A percentile compares a stretch with the other conserved stretches of the same genome.
phyloP scores from a whole-genome alignment of 2,329 filamentous ascomycete species.

The Byssochlamys sp. region DNA sequence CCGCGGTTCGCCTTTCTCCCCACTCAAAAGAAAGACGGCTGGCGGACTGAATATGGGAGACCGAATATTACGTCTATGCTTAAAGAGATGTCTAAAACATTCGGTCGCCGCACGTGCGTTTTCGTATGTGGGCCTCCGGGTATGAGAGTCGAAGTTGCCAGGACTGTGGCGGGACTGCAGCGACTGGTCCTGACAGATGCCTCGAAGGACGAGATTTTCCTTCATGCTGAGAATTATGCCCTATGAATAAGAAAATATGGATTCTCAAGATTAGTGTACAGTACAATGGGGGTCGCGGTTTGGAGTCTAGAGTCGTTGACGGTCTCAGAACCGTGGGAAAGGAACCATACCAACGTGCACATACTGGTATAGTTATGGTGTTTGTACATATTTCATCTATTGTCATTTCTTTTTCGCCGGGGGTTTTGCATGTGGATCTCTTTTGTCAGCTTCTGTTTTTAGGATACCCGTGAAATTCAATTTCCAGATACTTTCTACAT shows the following conservation, averaged over 20 bases:
- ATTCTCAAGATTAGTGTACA: neutral
- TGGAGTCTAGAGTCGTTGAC: neutral
- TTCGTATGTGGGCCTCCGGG: constrained; percentile 84
- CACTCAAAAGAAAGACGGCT: constrained; percentile 54
- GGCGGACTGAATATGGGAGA: constrained; percentile 85
- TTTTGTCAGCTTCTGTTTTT: neutral
- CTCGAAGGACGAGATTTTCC: constrained; percentile 75
- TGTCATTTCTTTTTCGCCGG: no score
- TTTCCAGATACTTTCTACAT: neutral
- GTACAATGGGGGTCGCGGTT: neutral
- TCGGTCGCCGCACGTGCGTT: constrained; percentile 73
- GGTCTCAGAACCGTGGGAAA: neutral
- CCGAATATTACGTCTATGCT: constrained; percentile 83
- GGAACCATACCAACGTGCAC: neutral
- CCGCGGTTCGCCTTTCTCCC: constrained; percentile 82
- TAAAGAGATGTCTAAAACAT: constrained; percentile 67
- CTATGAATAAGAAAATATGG: constrained; percentile 42
- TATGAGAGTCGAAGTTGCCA: constrained; percentile 83
- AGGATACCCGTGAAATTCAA: neutral
- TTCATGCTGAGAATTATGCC: constrained; percentile 93
- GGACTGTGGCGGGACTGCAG: constrained; percentile 73
- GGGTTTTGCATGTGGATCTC: no score
- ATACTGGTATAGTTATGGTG: neutral
- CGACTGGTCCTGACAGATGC: constrained; percentile 70
- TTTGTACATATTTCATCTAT: neutral